Conservation (phyloP, 2,329 filamentous ascomycete species). For the Erysiphe pulchra region DNA sequence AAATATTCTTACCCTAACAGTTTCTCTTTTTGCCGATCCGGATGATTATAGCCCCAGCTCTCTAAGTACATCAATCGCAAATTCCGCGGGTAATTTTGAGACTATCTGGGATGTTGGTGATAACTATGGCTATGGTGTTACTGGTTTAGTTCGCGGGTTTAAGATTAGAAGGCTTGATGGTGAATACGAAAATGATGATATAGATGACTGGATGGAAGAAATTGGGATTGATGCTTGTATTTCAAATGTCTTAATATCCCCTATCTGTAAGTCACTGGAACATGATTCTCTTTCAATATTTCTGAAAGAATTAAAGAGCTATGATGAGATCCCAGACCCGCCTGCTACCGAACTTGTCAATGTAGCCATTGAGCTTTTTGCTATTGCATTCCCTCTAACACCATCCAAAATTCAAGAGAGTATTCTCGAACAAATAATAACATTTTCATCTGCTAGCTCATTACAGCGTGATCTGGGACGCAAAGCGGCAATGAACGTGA, state of each 20-base stretch:
- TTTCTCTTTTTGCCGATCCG: slow-evolving; percentile 80
- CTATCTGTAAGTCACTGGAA: slow-evolving; percentile 61
- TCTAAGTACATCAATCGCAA: slow-evolving; percentile 74
- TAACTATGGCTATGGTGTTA: slow-evolving; percentile 85
- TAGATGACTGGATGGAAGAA: slow-evolving; percentile 24
- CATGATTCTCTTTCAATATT: slow-evolving; percentile 75
- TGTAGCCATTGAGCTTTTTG: slow-evolving; percentile 77
- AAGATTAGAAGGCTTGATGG: slow-evolving; percentile 44
- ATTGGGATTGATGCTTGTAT: slow-evolving; percentile 37
- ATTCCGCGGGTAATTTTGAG: slow-evolving; percentile 70
- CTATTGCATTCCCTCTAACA: slow-evolving; percentile 71
- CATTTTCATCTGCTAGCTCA: slow-evolving; percentile 56
- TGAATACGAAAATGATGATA: slow-evolving; percentile 29
- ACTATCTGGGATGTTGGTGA: slow-evolving; percentile 87
- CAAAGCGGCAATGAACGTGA: slow-evolving; percentile 75
- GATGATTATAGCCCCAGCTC: slow-evolving; percentile 69
- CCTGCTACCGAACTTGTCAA: slow-evolving; percentile 87
- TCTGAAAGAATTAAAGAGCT: slow-evolving; percentile 22
- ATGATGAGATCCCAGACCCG: slow-evolving; percentile 35
- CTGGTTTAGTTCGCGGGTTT: slow-evolving; percentile 58
- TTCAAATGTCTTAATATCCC: slow-evolving; percentile 34
- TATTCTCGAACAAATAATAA: slow-evolving; percentile 77
- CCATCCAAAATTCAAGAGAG: slow-evolving; percentile 86
- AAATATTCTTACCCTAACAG: slow-evolving; percentile 68
- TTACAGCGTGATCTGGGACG: slow-evolving; percentile 69